phyloP scores from a whole-genome alignment of 169 alveolate genomes.

The Eimeria tenella region DNA sequence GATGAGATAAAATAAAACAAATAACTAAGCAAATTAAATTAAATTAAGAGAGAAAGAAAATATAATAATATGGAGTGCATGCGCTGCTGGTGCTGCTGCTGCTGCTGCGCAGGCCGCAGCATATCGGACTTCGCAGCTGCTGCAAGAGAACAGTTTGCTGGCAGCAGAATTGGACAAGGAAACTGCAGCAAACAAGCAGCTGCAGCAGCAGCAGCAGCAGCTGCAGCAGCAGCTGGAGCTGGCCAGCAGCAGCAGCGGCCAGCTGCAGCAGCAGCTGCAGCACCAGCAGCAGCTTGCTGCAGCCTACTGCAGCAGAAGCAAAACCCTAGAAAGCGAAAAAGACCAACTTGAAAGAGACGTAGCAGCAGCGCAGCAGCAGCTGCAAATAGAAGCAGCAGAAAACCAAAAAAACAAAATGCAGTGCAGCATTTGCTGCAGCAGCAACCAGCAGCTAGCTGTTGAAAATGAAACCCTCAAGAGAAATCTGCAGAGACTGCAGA shows the following conservation, averaged over 20 bases:
- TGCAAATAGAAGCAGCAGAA: neutral
- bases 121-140: too few species aligned
- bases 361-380: conserved; percentile 10
- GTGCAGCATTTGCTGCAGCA: neutral
- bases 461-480: neutral
- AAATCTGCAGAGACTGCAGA: neutral
- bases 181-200: too few species aligned
- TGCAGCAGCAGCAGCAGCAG: too few species aligned
- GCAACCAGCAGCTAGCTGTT: neutral
- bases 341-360: neutral
- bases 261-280: conserved; percentile 51
- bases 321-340: conserved; percentile 26
- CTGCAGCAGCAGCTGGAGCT: conserved; percentile 57
- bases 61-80: too few species aligned
- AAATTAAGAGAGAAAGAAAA: too few species aligned
- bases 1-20: too few species aligned
- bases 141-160: too few species aligned
- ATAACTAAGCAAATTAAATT: too few species aligned
- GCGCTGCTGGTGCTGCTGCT: too few species aligned
- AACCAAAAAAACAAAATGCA: neutral
- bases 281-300: conserved; percentile 68
- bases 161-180: too few species aligned
- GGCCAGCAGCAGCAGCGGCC: neutral
- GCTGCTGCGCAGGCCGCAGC: too few species aligned
- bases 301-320: neutral